Evolutionary conservation across 768 basidiomycete genomes (phyloP).

Genomic region (Tulasnella calospora): DNA sequence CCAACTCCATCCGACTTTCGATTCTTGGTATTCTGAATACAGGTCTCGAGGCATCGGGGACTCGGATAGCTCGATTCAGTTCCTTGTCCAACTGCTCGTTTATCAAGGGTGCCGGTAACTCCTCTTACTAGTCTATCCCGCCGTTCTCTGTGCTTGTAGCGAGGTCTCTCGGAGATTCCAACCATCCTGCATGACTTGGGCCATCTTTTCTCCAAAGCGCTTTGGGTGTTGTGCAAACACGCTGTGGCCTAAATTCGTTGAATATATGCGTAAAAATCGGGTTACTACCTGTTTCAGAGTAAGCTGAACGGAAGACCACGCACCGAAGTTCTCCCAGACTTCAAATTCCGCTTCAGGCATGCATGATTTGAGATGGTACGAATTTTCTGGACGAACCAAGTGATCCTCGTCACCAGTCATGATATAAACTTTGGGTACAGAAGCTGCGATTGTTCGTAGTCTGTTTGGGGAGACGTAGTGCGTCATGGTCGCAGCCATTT

Average conservation of each 20-base stretch:
- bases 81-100: too few relatives aligned
- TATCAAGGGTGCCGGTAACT: too few relatives aligned
- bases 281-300: background rate
- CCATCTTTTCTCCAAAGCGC: constrained; percentile 54
- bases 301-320: background rate
- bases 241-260: constrained; percentile 47
- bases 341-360: constrained; percentile 56
- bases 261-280: background rate
- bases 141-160: background rate
- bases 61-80: constrained; percentile 67
- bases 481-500: constrained; percentile 63
- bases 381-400: constrained; percentile 51
- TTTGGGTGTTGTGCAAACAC: constrained; percentile 49
- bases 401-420: constrained; percentile 66
- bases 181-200: constrained; percentile 54
- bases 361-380: constrained; percentile 46
- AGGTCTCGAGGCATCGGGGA: constrained; percentile 80
- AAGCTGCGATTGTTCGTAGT: constrained; percentile 46
- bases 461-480: constrained; percentile 52
- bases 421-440: constrained; percentile 63
- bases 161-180: constrained; percentile 11
- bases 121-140: too few relatives aligned
- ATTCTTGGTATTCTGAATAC: constrained; percentile 83
- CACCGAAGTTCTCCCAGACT: constrained; percentile 53
- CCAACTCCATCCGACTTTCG: constrained; percentile 88